Conservation (phyloP, 2,329 filamentous ascomycete genomes). For the Stachybotrys elegans region DNA sequence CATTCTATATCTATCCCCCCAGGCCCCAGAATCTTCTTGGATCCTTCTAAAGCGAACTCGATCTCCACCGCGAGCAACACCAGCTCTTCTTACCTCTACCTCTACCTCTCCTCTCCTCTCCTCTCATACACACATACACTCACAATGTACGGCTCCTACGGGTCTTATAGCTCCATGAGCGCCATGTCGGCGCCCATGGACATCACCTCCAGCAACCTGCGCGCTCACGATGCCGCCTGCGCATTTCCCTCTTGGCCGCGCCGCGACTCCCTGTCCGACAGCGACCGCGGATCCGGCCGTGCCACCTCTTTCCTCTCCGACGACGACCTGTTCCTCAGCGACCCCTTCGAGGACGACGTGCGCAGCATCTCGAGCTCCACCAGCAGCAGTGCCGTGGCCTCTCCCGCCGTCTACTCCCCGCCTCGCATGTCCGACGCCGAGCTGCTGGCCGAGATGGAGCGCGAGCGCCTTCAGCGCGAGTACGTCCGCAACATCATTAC, state of each 20-base stretch:
- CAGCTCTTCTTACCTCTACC: constrained; percentile 1
- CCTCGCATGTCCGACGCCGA: constrained; percentile 36
- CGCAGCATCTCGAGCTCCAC: constrained; percentile 43
- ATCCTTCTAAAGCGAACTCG: not conserved
- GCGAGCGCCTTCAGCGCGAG: constrained; percentile 48
- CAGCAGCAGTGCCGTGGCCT: constrained; percentile 33
- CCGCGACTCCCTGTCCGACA: constrained; percentile 44
- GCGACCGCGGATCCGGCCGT: constrained; percentile 34
- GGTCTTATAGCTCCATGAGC: constrained; percentile 46
- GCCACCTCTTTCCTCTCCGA: constrained; percentile 56
- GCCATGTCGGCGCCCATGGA: constrained; percentile 39
- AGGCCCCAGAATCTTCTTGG: not conserved
- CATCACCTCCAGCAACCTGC: constrained; percentile 36
- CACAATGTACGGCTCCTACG: constrained; percentile 46
- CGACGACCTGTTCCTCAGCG: constrained; percentile 55
- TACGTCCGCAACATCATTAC: constrained; percentile 42
- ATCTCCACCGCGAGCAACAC: not conserved
- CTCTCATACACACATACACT: not conserved
- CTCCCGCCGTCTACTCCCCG: constrained; percentile 25
- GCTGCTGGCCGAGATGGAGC: constrained; percentile 45
- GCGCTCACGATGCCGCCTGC: constrained; percentile 39
- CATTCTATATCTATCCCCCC: not conserved
- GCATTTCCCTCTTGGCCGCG: constrained; percentile 57
- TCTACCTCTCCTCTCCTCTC: constrained; percentile 3
- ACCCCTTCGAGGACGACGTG: constrained; percentile 45